Base-by-base conservation (phyloP, 768 basidiomycete species). In the Auricularia heimuer region DNA sequence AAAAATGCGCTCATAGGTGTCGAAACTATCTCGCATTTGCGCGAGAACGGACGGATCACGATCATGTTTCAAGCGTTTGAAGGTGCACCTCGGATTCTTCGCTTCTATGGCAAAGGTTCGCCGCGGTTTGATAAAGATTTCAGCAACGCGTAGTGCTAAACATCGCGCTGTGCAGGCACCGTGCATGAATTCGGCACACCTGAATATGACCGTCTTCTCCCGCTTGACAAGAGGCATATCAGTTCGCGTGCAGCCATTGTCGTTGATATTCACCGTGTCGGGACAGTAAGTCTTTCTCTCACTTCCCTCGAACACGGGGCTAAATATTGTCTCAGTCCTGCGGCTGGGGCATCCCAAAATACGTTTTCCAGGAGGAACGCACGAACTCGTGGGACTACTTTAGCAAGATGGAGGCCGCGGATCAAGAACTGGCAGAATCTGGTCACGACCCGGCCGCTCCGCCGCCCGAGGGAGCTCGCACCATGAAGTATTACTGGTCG, bases 191-290 rank as follows among this genome's bases (percentile, higher is more conserved):
- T 84, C 68, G 87, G 85, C 3, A 82, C 83, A 1, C 79, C 81
- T 1, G 85, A 86, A 67, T 89, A 85, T 68, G 77, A 85, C 63
- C 72, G 70, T 0, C 77, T 83, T 51, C 77, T 89, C 24, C 79
- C 83, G 0, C 71, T 75, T 0, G 74, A 75, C 33, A 72, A 71
- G 37, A 80, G 86, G 10, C 77, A 79, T 65, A 77, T 82, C 3
- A 86, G 87, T 21, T 85, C 86, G 0, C 81, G 87, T 29, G 79
- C 85, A 3, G 78, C 82, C 39, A 85, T 89, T 67, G 76, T 86
- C 63, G 70, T 89, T 18, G 81, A 87, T 67, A 79, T 89, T 10
- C 76, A 82, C 71, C 83, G 83, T 75, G 84, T 87, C n/a, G 77
- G 76, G 42, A 76, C 78, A 0, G 81, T 81, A 63, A 65, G 79